Evolutionary conservation across 2,329 filamentous ascomycete genomes (phyloP).

Genomic region (Fusarium aywerte): DNA sequence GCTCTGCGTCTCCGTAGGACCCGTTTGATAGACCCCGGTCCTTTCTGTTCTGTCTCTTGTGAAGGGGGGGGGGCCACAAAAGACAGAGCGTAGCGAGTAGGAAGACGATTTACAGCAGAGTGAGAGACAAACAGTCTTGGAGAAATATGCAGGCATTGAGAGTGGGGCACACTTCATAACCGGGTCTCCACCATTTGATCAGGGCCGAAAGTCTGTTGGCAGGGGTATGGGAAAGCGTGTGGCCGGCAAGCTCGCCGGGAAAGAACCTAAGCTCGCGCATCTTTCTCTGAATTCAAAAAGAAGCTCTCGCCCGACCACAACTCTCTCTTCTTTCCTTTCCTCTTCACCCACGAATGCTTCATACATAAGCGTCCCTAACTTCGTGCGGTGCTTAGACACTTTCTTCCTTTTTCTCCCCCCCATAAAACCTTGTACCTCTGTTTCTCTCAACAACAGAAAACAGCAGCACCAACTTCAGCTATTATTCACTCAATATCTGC

Average conservation of each 20-base stretch:
- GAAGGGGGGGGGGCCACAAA: constrained; percentile 26
- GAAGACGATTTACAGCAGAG: constrained; percentile 15
- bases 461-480: constrained; percentile 39
- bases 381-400: constrained; percentile 62
- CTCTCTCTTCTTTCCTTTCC: constrained; percentile 51
- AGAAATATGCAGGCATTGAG: constrained; percentile 37
- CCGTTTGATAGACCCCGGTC: constrained; percentile 40
- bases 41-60: constrained; percentile 28
- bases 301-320: constrained; percentile 50
- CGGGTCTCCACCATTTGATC: constrained; percentile 40
- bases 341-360: constrained; percentile 64
- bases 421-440: constrained; percentile 41
- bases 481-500: constrained; percentile 27
- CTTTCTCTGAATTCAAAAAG: constrained; percentile 53
- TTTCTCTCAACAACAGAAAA: constrained; percentile 33
- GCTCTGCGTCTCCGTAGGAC: constrained; percentile 35
- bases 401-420: constrained; percentile 43
- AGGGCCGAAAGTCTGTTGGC: constrained; percentile 45
- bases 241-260: constrained; percentile 45
- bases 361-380: constrained; percentile 57
- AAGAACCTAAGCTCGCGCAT: constrained; percentile 40
- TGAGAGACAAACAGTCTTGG: constrained; percentile 34
- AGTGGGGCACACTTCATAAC: constrained; percentile 33
- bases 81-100: constrained; percentile 27
- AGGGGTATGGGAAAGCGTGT: constrained; percentile 37